Evolutionary conservation across 305 asterid genomes (phyloP).

Genomic region (Fraxinus ornus): DNA sequence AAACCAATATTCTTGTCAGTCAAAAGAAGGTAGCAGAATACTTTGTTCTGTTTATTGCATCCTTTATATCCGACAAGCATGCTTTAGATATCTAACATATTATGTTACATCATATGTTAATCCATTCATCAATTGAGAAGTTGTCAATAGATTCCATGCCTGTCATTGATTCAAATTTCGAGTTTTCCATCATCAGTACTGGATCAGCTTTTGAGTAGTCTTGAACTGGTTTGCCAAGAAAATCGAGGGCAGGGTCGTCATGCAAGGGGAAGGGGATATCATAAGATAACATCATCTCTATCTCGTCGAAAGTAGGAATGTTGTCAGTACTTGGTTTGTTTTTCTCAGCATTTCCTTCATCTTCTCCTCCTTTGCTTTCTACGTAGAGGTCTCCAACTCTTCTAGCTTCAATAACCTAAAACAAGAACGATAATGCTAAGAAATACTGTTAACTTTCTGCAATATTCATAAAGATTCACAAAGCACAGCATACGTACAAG

Average conservation of each 20-base stretch:
- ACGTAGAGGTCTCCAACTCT: constrained; percentile 30
- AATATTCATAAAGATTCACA: not conserved
- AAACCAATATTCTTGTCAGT: not conserved
- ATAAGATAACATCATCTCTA: constrained; percentile 40
- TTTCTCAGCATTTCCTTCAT: constrained; percentile 7
- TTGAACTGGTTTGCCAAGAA: constrained; percentile 45
- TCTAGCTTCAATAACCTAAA: constrained; percentile 71
- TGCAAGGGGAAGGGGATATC: constrained; percentile 46
- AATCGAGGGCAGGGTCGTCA: constrained; percentile 61
- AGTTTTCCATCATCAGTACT: constrained; percentile 9
- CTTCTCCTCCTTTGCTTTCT: constrained; percentile 26
- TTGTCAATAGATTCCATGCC: constrained; percentile 34
- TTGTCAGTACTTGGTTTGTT: constrained; percentile 21
- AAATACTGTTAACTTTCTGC: not conserved
- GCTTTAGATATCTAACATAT: not conserved
- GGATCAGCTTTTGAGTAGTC: constrained; percentile 26
- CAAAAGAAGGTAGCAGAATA: not conserved
- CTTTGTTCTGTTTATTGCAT: not conserved
- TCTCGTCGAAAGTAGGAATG: constrained; percentile 33
- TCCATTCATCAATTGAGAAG: constrained; percentile 31
- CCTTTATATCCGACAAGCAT: not conserved
- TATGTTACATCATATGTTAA: not conserved
- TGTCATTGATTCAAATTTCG: constrained; percentile 24
- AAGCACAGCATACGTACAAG: constrained; percentile 46
- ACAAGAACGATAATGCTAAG: not conserved